Evolutionary conservation across 2,329 filamentous ascomycete species (phyloP).

Genomic region (Aureobasidium subglaciale): DNA sequence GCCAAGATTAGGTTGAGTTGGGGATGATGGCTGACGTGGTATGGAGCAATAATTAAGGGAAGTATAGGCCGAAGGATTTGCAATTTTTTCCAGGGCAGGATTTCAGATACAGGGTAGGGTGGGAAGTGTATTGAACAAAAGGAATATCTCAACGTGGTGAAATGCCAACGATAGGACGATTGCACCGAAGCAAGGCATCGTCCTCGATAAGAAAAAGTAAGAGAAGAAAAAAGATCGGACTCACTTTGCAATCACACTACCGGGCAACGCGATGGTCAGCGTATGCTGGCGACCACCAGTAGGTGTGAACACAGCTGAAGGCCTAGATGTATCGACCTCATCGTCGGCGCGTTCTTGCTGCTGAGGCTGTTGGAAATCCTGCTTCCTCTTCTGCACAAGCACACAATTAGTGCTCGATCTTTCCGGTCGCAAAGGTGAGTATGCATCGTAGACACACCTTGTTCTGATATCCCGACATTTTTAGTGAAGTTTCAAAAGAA

Average conservation of each 20-base stretch:
- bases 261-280: conserved; percentile 69
- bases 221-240: conserved; percentile 21
- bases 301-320: conserved; percentile 62
- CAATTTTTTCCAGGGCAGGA: not conserved
- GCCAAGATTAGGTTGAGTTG: not conserved
- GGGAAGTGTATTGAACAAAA: not conserved
- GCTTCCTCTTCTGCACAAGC: conserved; percentile 23
- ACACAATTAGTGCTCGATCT: not conserved
- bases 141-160: not conserved
- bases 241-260: conserved; percentile 69
- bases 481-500: not conserved
- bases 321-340: conserved; percentile 52
- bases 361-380: conserved; percentile 17
- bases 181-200: not conserved
- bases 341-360: conserved; percentile 17
- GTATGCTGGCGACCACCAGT: conserved; percentile 62
- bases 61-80: not conserved
- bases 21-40: not conserved
- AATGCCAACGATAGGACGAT: no score
- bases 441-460: not conserved
- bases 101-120: not conserved
- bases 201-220: not conserved
- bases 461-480: conserved; percentile 10
- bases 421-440: not conserved
- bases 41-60: not conserved